Evolutionary conservation across 139 green algal genomes (phyloP), one percentile per base, ranked within the genome.

Genomic region (Deuterostichococcus epilithicus): DNA sequence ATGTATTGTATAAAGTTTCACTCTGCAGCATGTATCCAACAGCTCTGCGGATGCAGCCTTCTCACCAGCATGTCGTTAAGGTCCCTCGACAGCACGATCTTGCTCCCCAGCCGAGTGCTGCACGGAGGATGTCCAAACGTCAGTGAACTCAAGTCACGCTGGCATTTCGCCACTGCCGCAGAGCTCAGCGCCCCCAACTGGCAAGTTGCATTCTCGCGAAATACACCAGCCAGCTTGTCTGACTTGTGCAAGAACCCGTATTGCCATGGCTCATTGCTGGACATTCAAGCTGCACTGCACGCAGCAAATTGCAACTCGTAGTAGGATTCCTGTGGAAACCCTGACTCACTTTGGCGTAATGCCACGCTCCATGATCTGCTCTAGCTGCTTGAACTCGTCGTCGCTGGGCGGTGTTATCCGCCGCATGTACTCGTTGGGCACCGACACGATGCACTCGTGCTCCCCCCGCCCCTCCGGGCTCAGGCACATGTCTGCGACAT

Each of bases 91-190:
- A 83, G 58, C 32, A 58, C 52, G 18, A 83, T 72, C 30, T 75
- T 75, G 68, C 72, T 80, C n/a, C 67, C 79, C 67, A 83, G 33
- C n/a, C 79, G 79, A 1, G 79, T 76, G 79, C 74, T 83, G 79
- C 68, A 44, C 18, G 8, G 60, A 1, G 22, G 20, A 15, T 25
- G 5, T 22, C n/a, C 26, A 15, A 39, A n/a, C 18, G 30, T 39
- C 13, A 69, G 2, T 23, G 65, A 28, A 5, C 35, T 68, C 3
- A 25, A 13, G 13, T 26, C 18, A 25, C 52, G 45, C 52, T 23
- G 15, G 22, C 52, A n/a, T 52, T 66, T 52, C 23, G 52, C 68
- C 30, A 6, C 20, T 35, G 15, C 36, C 35, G 68, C 68, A 30
- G 35, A 26, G 35, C 15, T 22, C 36, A 28, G 2, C 36, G 3